phyloP scores from a whole-genome alignment of 208 protist genomes.

The Balamuthia mandrillaris region DNA sequence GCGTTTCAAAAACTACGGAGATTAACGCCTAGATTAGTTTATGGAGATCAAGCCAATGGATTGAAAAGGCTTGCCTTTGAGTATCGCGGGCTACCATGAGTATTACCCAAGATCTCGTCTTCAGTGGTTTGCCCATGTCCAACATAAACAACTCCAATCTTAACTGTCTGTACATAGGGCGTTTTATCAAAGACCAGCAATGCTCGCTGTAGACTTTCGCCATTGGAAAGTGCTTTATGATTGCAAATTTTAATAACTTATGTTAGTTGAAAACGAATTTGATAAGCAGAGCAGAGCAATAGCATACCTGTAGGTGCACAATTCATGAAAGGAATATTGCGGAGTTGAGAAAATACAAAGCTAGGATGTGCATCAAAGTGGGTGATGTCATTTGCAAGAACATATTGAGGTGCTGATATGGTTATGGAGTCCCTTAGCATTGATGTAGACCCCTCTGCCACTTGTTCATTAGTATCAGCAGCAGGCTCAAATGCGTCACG shows the following conservation, averaged over 20 bases:
- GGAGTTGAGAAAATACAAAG: slow-evolving; percentile 20
- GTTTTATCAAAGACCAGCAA: slow-evolving; percentile 17
- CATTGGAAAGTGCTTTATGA: background rate
- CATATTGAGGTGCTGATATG: too few relatives aligned
- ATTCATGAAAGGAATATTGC: slow-evolving; percentile 34
- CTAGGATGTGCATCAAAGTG: slow-evolving; percentile 25
- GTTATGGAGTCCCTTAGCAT: too few relatives aligned
- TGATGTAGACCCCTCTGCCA: too few relatives aligned
- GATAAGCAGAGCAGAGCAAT: background rate
- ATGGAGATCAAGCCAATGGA: background rate
- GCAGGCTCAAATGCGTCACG: too few relatives aligned
- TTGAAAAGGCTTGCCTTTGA: background rate
- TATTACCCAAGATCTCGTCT: slow-evolving; percentile 53
- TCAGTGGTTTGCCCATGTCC: slow-evolving; percentile 42
- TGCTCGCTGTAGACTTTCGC: background rate
- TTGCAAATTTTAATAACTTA: background rate
- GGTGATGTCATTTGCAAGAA: background rate
- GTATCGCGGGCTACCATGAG: slow-evolving; percentile 47
- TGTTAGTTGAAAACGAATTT: background rate
- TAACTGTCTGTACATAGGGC: background rate
- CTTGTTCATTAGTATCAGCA: too few relatives aligned
- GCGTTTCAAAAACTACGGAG: slow-evolving; percentile 16
- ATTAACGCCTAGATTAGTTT: background rate
- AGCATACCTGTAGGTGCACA: background rate
- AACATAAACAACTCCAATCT: slow-evolving; percentile 19